These are phyloP conservation scores for Solanum boliviense DNA, from an alignment of 257 asterid genomes.

Conservation along the genomic window DNA sequence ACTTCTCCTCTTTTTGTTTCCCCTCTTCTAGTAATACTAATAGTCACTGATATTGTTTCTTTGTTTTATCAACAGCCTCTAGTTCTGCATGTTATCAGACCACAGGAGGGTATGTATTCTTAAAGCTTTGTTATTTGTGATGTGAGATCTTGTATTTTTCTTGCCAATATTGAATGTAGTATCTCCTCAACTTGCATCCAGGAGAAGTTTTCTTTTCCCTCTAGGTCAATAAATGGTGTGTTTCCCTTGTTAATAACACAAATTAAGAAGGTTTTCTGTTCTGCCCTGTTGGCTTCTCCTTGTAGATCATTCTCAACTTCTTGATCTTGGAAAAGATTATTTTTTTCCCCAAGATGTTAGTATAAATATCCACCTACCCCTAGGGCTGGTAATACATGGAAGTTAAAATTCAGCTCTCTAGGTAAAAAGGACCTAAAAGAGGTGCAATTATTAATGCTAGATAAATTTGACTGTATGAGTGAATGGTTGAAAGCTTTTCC, in stretches of 20 bases:
- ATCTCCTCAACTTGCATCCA: neutral
- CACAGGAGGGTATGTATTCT: constrained; percentile 46
- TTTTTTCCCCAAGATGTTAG: neutral
- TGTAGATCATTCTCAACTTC: neutral
- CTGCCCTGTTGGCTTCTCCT: neutral
- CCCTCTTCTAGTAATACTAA: neutral
- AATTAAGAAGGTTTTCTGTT: neutral
- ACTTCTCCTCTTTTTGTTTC: neutral
- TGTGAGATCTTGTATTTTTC: constrained; percentile 10
- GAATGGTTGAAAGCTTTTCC: neutral
- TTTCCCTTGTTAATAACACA: neutral
- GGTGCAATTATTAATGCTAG: neutral
- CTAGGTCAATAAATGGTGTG: neutral
- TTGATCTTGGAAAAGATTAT: neutral
- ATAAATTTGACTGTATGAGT: neutral
- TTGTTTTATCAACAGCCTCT: constrained; percentile 21
- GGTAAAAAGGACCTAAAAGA: neutral
- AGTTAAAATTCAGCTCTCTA: neutral
- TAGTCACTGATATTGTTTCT: neutral
- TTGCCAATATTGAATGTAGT: neutral
- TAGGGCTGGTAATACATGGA: neutral
- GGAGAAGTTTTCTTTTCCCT: too few relatives aligned
- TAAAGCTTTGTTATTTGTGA: neutral
- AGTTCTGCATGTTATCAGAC: constrained; percentile 42
- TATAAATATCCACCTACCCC: neutral